phyloP scores from a whole-genome alignment of 2,329 filamentous ascomycete genomes.

The Claviceps sp. region DNA sequence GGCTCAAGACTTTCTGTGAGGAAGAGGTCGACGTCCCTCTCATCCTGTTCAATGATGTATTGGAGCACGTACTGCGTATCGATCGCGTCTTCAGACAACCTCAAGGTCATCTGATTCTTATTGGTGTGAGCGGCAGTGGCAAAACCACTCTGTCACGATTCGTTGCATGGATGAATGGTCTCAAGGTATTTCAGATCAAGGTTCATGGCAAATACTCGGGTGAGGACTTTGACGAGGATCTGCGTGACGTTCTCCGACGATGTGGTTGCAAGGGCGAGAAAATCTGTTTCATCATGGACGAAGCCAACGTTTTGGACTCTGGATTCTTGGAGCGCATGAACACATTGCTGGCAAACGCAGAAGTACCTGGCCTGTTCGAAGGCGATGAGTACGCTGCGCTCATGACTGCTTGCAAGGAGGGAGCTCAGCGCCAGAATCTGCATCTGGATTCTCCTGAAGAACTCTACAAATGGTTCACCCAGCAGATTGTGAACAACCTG shows the following conservation, averaged over 20 bases:
- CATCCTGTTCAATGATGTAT: slow-evolving; percentile 97
- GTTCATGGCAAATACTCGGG: slow-evolving; percentile 97
- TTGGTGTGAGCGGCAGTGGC: slow-evolving; percentile 94
- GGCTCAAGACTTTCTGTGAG: slow-evolving; percentile 95
- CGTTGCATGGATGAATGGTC: slow-evolving; percentile 98
- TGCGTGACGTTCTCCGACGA: slow-evolving; percentile 82
- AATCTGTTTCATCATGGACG: slow-evolving; percentile 99
- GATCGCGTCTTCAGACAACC: slow-evolving; percentile 97
- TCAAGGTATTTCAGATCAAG: slow-evolving; percentile 99
- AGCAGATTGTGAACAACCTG: slow-evolving; percentile 96
- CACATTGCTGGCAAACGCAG: slow-evolving; percentile 94
- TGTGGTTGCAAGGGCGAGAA: slow-evolving; percentile 98
- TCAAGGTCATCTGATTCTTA: slow-evolving; percentile 94
- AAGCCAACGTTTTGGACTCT: slow-evolving; percentile 95
- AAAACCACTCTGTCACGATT: slow-evolving; percentile 98
- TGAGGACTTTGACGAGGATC: slow-evolving; percentile 96
- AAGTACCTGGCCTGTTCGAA: slow-evolving; percentile 96
- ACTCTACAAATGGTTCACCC: slow-evolving; percentile 99
- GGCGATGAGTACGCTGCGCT: slow-evolving; percentile 97
- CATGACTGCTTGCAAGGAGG: slow-evolving; percentile 98
- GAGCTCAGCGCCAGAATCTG: slow-evolving; percentile 87
- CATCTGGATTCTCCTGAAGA: slow-evolving; percentile 96
- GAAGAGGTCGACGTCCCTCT: slow-evolving; percentile 98
- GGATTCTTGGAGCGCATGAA: slow-evolving; percentile 99
- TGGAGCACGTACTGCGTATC: slow-evolving; percentile 95